Conservation (phyloP, 176 grass and related monocot genomes). For the Oryza rufipogon region DNA sequence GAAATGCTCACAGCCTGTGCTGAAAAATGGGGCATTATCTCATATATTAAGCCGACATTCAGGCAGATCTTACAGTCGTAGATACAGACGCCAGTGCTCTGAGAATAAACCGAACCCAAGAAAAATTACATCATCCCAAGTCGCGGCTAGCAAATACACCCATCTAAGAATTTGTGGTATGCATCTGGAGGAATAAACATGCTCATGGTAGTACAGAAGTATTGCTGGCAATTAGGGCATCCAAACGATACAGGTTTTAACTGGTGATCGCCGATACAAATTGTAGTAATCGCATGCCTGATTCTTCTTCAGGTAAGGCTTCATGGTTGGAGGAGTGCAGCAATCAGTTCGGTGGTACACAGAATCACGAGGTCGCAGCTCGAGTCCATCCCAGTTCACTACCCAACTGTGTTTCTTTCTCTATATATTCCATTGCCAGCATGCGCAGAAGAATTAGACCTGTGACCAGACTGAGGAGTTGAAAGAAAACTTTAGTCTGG, state of each 20-base stretch:
- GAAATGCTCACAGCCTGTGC: background rate
- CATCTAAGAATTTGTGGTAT: background rate
- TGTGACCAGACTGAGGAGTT: background rate
- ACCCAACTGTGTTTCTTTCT: background rate
- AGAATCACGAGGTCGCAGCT: too few species aligned
- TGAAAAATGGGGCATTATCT: too few species aligned
- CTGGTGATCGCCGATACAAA: background rate
- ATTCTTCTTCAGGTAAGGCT: background rate
- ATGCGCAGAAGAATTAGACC: constrained; percentile 16
- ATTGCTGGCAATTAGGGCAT: background rate
- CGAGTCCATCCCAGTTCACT: background rate
- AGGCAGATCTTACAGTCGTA: too few species aligned
- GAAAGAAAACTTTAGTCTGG: background rate
- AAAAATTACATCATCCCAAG: background rate
- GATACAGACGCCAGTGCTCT: too few species aligned
- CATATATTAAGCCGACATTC: too few species aligned
- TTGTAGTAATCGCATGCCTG: background rate
- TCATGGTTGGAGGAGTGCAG: background rate
- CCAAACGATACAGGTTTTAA: background rate
- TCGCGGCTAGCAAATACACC: background rate
- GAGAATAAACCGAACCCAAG: too few species aligned
- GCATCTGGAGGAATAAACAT: background rate
- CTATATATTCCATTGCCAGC: background rate
- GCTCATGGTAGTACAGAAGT: background rate
- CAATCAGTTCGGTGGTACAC: background rate